Base-by-base conservation (phyloP, 73 alveolate genomes). In the Vitrella brassicaformis region DNA sequence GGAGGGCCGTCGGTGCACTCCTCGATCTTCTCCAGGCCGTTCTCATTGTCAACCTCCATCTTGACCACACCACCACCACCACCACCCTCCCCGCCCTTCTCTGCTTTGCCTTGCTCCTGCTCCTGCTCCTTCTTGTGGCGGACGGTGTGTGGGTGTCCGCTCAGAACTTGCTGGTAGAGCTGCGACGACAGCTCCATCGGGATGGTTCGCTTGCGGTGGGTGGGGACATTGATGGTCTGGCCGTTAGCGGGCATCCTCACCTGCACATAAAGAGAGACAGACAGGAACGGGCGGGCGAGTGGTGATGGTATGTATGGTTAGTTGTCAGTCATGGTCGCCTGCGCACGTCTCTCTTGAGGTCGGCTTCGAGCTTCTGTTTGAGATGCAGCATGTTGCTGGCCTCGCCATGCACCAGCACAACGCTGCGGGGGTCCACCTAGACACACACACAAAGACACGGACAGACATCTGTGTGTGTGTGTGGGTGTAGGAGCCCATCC, bases 381-480 rank as follows among this genome's bases (percentile, higher is more conserved):
- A 56, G 28, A 4, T 56, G 30, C 69, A 22, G 27, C 69, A 56
- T 56, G 69, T 25, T 8, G 29, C 18, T 8, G 69, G 28, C 69
- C 27, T 8, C 28, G 29, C 69, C 69, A 25, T 56, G 69, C 69
- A 56, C 69, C 10, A 56, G 69, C 69, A 56, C 69, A n/a, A n/a
- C 69, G 18, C 10, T 8, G 29, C 28, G 29, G 18, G 69, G 69
- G 1, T 22, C 69, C 65, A 45, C 65, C 9, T 10, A 9, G 19
- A 45, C 65, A 45, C 9, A 45, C 65, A 9, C 9, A 45, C 65
- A 45, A 45, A 45, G 65, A 45, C 19, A 45, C 9, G 9, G 19
- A 45, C 65, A 45, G 9, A 9, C 9, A 45, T 19, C 65, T 10
- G 19, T 10, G 25, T 10, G 25, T 45, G 65, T 10, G 19, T 19